Evolutionary conservation across 1,284 basidiomycete species (phyloP).

Genomic region (Ustilago crameri): DNA sequence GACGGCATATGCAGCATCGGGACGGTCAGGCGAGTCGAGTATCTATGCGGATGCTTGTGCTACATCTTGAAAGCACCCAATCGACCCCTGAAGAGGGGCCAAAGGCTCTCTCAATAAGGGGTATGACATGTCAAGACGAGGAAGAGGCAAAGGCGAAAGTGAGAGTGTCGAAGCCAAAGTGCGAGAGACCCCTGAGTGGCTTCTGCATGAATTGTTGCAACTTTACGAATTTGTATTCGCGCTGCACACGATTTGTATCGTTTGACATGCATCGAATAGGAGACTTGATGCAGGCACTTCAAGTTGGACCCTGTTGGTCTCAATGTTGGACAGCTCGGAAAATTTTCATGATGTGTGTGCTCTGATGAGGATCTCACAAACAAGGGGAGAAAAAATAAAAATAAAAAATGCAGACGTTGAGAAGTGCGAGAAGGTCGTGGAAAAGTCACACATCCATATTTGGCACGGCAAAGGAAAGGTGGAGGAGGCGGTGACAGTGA

Average conservation of each 20-base stretch:
- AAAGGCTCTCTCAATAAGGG: background rate
- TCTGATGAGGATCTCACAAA: conserved; percentile 10
- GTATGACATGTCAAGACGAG: background rate
- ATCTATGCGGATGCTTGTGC: too few relatives aligned
- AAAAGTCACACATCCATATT: conserved; percentile 5
- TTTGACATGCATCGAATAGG: too few relatives aligned
- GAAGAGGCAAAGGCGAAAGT: background rate
- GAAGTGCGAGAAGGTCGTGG: conserved; percentile 36
- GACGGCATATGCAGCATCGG: too few relatives aligned
- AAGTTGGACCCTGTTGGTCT: conserved; percentile 12
- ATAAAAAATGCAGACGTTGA: background rate
- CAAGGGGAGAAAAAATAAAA: background rate
- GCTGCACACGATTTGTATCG: background rate
- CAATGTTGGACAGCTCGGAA: background rate
- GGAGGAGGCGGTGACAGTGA: background rate
- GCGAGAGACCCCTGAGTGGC: conserved; percentile 28
- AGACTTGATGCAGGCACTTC: background rate
- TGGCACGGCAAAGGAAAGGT: too few relatives aligned
- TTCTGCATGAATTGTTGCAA: conserved; percentile 15
- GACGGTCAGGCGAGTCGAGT: too few relatives aligned
- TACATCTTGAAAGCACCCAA: too few relatives aligned
- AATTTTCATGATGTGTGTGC: background rate
- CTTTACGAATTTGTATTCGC: background rate
- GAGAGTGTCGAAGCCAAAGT: too few relatives aligned
- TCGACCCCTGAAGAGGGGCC: too few relatives aligned